Evolutionary conservation across 495 filamentous ascomycete genomes (phyloP), one percentile per base, ranked within the genome.

Genomic region (Rostrohypoxylon terebratum): DNA sequence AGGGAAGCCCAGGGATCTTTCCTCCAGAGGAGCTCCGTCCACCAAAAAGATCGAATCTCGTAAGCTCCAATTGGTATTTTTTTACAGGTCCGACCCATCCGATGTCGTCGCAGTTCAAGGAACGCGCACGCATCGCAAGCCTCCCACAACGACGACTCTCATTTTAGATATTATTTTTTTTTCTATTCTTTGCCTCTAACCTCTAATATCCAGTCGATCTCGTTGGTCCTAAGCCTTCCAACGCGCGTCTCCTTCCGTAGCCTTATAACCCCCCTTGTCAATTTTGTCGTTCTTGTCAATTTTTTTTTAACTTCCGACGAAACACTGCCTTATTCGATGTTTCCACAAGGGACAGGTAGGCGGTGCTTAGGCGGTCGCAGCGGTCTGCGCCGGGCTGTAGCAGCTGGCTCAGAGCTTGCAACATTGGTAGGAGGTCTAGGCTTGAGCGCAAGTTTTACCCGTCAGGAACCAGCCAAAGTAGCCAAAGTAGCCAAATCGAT

Each of bases 371-470:
- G 77, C 68, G 57, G 79, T 72, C 28, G 48, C 48, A 53, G 48
- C 48, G 48, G 48, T 53, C 77, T 75, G 55, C 68, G 73, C 72
- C 74, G 79, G 51, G 69, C 72, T 77, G 60, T 77, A 62, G 69
- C 77, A 66, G 53, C 72, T 73, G 76, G 72, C 58, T 58, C 68
- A 53, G 63, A 55, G 34, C 69, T 74, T 66, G 45, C 44, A 31
- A 71, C 50, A 48, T 47, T 40, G 8, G 48, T 55, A 33, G 50
- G n/a, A 38, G 53, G 28, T 9, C 20, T 21, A 28, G 20, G 57
- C 40, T 42, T 59, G 48, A 36, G 59, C 61, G 40, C 54, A 53
- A 33, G 25, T 42, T 72, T 77, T 71, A 70, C 38, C 65, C 65
- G 66, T 36, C 45, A 53, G 40, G 48, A 48, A 53, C 28, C 28